A percentile compares a stretch with the other conserved stretches of the same genome.
Evolutionary conservation across 208 protist species (phyloP).

Genomic region (Trypanosoma mega): DNA sequence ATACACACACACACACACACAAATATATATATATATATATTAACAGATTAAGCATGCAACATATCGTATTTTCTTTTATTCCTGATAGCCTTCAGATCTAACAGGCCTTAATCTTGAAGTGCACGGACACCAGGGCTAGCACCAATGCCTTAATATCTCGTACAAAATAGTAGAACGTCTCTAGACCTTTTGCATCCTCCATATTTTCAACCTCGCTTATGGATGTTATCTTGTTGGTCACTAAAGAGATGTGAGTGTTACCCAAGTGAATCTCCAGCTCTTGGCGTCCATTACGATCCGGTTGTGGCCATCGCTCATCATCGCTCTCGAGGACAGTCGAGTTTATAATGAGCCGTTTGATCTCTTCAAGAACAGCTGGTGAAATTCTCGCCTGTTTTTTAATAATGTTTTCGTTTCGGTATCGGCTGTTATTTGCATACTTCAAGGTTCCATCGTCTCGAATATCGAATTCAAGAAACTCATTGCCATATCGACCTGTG

Average conservation of each 20-base stretch:
- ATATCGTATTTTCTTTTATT: too few species aligned
- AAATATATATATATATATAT: not conserved
- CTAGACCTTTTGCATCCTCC: constrained; percentile 46
- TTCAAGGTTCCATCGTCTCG: constrained; percentile 74
- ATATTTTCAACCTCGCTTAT: constrained; percentile 63
- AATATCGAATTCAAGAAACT: constrained; percentile 89
- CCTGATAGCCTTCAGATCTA: constrained; percentile 6
- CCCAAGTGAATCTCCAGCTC: constrained; percentile 87
- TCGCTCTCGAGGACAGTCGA: constrained; percentile 69
- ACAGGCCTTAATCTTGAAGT: constrained; percentile 87
- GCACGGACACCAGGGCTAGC: constrained; percentile 77
- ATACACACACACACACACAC: not conserved
- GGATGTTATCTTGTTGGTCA: constrained; percentile 88
- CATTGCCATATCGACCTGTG: constrained; percentile 85
- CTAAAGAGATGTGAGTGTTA: constrained; percentile 83
- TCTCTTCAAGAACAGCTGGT: constrained; percentile 65
- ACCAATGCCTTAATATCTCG: constrained; percentile 79
- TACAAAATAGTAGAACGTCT: constrained; percentile 81
- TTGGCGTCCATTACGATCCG: constrained; percentile 85
- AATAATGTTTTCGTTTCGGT: constrained; percentile 89
- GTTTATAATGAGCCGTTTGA: constrained; percentile 69
- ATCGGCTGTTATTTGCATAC: constrained; percentile 89
- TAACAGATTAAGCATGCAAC: not conserved
- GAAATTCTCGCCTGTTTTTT: constrained; percentile 81
- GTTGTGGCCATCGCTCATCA: constrained; percentile 81